Evolutionary conservation across 768 basidiomycete genomes (phyloP), one percentile per base, ranked within the genome.

Genomic region (Hygrocybe coccinea): DNA sequence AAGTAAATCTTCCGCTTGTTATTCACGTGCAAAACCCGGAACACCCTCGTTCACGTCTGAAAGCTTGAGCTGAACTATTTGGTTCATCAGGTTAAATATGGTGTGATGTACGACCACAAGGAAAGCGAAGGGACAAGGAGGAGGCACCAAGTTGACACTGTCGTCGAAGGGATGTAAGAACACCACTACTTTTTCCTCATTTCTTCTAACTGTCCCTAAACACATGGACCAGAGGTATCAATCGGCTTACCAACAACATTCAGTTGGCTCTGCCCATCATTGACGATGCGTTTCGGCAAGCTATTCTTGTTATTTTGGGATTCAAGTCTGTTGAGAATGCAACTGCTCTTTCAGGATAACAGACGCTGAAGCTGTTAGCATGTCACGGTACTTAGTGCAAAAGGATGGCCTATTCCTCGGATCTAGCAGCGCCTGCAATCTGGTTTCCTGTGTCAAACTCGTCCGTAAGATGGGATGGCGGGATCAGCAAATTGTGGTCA

Each of bases 71-170:
- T 50, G 50, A 38, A 22, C 38, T 19, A 19, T 19, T 52, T 12
- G 46, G 19, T 11, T 2, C 3, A 53, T 3, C 36, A 89, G 87
- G 82, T 97, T 52, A 91, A 90, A 72, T 81, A 86, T 60, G 93
- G 92, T 4, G 97, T 97, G 6, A 91, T 99, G 94, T 99, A 86
- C 65, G 90, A 95, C 65, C 76, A 71, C n/a, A 90, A 81, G 59
- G 95, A 99, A 74, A 85, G 84, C 38, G 95, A 99, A 72, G 95
- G 97, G 5, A 95, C 86, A 8, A 93, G 91, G 64, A 72, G 97
- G 63, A 76, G 95, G 56, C 91, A 95, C 66, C 94, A 95, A 69
- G 92, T 97, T 12, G 95, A 98, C 64, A 95, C 94, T 0, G 84
- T 97, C 15, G 92, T 97, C n/a, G 91, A 92, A 71, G 90, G 91